Evolutionary conservation across 129 eudicot species (phyloP).

Genomic region (Rutidosis leptorrhynchoides): DNA sequence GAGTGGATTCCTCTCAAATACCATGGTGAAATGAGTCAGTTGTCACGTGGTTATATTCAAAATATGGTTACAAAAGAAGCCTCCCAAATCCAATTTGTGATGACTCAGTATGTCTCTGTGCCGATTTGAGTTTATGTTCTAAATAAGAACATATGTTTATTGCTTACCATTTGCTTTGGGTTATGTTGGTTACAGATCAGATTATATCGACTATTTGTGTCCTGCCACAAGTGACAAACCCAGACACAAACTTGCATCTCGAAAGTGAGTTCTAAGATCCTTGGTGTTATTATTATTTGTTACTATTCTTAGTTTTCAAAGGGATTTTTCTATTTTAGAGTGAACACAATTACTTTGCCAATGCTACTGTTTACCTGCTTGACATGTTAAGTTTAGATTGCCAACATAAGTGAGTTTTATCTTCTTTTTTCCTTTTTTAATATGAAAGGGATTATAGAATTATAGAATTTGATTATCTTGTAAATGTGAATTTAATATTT

Average conservation of each 20-base stretch:
- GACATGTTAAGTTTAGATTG: background rate
- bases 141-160: background rate
- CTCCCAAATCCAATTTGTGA: constrained; percentile 47
- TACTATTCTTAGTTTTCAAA: background rate
- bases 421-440: background rate
- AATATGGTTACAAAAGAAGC: constrained; percentile 51
- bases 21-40: constrained; percentile 50
- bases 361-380: background rate
- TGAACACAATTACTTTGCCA: background rate
- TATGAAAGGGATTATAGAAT: background rate
- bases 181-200: constrained; percentile 47
- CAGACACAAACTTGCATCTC: constrained; percentile 45
- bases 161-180: constrained; percentile 16
- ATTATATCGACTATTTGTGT: constrained; percentile 70
- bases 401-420: background rate
- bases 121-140: background rate
- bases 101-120: constrained; percentile 58
- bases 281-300: background rate
- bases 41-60: constrained; percentile 40
- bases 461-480: background rate
- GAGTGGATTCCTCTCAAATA: constrained; percentile 73
- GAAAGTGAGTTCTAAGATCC: constrained; percentile 42
- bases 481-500: background rate
- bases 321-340: background rate
- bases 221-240: constrained; percentile 49